phyloP scores from a whole-genome alignment of 177 flowering plant species.

The Vitis hybrid region DNA sequence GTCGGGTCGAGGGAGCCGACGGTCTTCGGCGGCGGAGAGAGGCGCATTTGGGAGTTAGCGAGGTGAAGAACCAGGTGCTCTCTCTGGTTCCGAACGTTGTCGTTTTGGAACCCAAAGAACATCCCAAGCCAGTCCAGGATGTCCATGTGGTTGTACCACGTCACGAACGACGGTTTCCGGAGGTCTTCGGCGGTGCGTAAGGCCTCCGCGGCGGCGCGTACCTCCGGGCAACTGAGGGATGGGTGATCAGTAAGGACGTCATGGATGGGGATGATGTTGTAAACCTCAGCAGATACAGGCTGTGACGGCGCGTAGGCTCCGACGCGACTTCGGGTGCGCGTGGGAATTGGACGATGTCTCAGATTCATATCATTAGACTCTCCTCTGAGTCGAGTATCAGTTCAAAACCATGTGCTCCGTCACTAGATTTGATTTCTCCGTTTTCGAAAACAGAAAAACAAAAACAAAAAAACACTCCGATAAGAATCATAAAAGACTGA shows the following conservation, averaged over 20 bases:
- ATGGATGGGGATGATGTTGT: conserved; percentile 86
- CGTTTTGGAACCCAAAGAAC: conserved; percentile 78
- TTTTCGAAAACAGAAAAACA: too few relatives aligned
- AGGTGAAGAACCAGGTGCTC: conserved; percentile 90
- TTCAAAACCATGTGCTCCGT: too few relatives aligned
- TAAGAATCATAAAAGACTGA: too few relatives aligned
- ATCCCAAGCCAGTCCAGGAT: conserved; percentile 84
- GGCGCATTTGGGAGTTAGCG: conserved; percentile 89
- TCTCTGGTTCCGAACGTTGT: conserved; percentile 83
- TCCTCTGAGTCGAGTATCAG: not conserved
- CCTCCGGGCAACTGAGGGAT: conserved; percentile 71
- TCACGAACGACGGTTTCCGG: conserved; percentile 52
- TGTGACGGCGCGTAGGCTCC: conserved; percentile 24
- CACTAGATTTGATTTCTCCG: too few relatives aligned
- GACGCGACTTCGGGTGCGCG: conserved; percentile 21
- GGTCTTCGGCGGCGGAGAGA: conserved; percentile 48
- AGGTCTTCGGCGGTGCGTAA: conserved; percentile 59
- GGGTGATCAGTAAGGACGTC: conserved; percentile 76
- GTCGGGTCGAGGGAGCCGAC: conserved; percentile 48
- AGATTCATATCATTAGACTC: conserved; percentile 18
- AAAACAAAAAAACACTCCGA: too few relatives aligned
- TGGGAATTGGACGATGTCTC: conserved; percentile 27
- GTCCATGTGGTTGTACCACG: conserved; percentile 53
- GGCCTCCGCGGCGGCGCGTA: conserved; percentile 74
- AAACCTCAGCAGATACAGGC: conserved; percentile 22